phyloP scores from a whole-genome alignment of 768 basidiomycete genomes.

The Calocera cornea region DNA sequence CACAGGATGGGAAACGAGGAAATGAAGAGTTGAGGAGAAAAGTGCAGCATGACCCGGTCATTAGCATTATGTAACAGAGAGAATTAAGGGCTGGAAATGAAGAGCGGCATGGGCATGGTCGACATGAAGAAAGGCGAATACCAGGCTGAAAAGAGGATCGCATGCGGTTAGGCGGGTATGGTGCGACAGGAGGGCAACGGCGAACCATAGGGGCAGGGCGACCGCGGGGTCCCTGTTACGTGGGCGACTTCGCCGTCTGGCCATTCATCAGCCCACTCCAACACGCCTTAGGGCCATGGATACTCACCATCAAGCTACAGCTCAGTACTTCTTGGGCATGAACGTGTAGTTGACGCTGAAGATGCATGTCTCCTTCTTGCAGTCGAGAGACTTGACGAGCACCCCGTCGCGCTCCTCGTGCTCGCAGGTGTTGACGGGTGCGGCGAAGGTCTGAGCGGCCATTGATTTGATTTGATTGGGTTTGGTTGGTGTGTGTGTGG shows the following conservation, averaged over 20 bases:
- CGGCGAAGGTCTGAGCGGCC: not conserved
- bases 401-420: slow-evolving; percentile 3
- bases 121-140: not conserved
- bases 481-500: not conserved
- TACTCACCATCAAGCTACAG: not conserved
- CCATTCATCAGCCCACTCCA: no score
- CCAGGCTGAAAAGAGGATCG: not conserved
- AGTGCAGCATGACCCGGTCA: not conserved
- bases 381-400: not conserved
- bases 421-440: slow-evolving; percentile 2
- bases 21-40: not conserved
- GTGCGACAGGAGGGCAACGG: no score
- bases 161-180: not conserved
- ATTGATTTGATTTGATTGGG: not conserved
- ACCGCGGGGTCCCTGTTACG: no score
- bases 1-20: no score
- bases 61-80: not conserved
- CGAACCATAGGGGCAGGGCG: no score
- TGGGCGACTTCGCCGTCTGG: no score
- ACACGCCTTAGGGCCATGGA: not conserved
- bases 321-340: not conserved
- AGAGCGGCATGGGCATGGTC: not conserved
- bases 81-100: not conserved
- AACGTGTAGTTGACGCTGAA: slow-evolving; percentile 4
- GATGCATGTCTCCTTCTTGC: slow-evolving; percentile 3